Conservation (phyloP, 345 rosid genomes). For the Corymbia maculata region DNA sequence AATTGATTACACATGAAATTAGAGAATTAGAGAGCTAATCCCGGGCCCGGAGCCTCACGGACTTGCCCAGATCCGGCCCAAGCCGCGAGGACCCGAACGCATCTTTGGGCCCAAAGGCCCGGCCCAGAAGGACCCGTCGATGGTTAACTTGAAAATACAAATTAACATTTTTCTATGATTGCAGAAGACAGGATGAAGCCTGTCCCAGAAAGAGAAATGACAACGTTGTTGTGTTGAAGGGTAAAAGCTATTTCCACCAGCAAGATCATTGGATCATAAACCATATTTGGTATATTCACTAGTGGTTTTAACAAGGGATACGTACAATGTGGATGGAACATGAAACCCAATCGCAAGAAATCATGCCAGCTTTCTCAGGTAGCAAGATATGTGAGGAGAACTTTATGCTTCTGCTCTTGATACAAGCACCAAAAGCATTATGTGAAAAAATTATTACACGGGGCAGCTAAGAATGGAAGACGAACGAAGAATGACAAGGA, state of each 20-base stretch:
- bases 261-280: neutral
- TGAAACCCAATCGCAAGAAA: neutral
- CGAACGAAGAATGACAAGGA: neutral
- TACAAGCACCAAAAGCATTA: neutral
- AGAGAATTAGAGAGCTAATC: neutral
- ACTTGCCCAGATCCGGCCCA: neutral
- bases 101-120: neutral
- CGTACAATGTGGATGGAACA: neutral
- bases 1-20: neutral
- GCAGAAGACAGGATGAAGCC: neutral
- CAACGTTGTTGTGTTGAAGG: neutral
- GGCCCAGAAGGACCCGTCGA: neutral
- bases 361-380: neutral
- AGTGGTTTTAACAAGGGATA: neutral
- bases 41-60: neutral
- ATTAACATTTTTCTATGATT: neutral
- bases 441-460: too few species aligned
- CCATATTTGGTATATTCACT: too few species aligned
- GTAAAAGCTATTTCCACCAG: neutral
- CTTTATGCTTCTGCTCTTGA: neutral
- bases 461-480: neutral
- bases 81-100: neutral
- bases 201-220: neutral
- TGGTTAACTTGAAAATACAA: neutral
- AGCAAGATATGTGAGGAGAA: neutral